These are phyloP conservation scores for Tuctoria greenei DNA, from an alignment of 176 grass and related monocot species.

Conservation along the genomic window DNA sequence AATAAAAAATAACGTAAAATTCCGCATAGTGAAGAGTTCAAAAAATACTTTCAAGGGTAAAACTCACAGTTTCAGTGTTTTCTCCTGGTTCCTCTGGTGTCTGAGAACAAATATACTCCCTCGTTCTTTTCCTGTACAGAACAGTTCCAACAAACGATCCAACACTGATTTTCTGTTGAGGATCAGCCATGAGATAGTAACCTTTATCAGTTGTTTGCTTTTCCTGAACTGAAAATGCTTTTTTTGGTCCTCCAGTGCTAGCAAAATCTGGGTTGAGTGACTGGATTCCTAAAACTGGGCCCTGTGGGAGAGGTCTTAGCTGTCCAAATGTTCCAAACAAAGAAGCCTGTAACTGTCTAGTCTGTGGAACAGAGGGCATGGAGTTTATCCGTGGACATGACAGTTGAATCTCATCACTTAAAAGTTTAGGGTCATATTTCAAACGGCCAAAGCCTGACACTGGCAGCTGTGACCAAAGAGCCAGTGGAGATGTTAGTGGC, in stretches of 20 bases:
- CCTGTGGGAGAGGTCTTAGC: constrained; percentile 22
- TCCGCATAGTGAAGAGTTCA: not conserved
- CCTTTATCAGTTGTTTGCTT: constrained; percentile 22
- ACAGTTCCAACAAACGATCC: constrained; percentile 11
- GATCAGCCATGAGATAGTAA: constrained; percentile 1
- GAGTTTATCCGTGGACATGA: constrained; percentile 2
- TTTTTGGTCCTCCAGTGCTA: constrained; percentile 15
- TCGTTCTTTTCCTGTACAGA: constrained; percentile 16
- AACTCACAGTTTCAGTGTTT: constrained; percentile 11
- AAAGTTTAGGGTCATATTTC: constrained; percentile 22
- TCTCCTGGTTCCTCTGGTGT: not conserved
- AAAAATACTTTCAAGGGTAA: not conserved
- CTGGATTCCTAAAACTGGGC: constrained; percentile 5
- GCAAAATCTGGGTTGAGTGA: not conserved
- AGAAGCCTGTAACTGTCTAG: constrained; percentile 2
- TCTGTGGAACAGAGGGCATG: constrained; percentile 19
- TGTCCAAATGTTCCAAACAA: constrained; percentile 37
- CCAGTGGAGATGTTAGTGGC: not conserved
- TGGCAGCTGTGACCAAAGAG: constrained; percentile 18
- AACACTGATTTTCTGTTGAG: not conserved
- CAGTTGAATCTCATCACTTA: not conserved
- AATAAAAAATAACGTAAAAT: constrained; percentile 6
- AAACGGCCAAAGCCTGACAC: constrained; percentile 10
- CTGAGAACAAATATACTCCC: not conserved
- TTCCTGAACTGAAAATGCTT: constrained; percentile 2